Evolutionary conservation across 2,329 filamentous ascomycete genomes (phyloP).

Genomic region (Ophiostoma fasciatum): DNA sequence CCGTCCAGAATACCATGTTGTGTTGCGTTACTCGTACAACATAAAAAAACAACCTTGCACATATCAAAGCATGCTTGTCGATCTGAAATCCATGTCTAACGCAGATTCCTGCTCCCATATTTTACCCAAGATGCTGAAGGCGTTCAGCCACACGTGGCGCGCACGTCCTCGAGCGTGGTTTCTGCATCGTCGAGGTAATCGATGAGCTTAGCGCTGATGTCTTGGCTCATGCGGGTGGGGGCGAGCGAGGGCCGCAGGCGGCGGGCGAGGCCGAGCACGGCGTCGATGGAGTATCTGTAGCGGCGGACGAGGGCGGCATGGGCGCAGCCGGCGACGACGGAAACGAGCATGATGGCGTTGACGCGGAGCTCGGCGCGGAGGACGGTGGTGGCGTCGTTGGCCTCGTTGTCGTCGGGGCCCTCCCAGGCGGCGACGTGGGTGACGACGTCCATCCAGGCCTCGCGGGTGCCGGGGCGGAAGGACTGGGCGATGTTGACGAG

Average conservation of each 20-base stretch:
- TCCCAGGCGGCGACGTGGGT: conserved; percentile 35
- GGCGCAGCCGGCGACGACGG: conserved; percentile 30
- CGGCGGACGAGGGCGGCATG: conserved; percentile 31
- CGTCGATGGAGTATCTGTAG: conserved; percentile 34
- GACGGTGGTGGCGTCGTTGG: conserved; percentile 31
- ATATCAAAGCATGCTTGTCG: no score
- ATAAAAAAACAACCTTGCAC: no score
- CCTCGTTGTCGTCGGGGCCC: conserved; percentile 26
- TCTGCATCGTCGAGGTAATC: conserved; percentile 30
- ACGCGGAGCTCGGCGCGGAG: conserved; percentile 14
- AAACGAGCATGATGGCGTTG: conserved; percentile 3
- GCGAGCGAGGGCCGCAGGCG: conserved; percentile 22
- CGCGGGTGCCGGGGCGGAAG: conserved; percentile 24
- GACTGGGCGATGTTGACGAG: conserved; percentile 37
- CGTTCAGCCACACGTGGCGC: conserved; percentile 14
- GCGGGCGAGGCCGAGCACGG: conserved; percentile 32
- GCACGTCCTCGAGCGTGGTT: conserved; percentile 27
- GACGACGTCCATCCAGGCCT: conserved; percentile 43
- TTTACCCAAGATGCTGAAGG: no score
- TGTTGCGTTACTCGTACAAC: no score
- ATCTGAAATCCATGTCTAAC: no score
- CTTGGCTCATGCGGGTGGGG: conserved; percentile 12
- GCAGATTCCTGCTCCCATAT: no score
- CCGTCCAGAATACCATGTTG: neutral
- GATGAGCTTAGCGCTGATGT: conserved; percentile 14